Base-by-base conservation (phyloP, 2,329 filamentous ascomycete genomes). In the Teratosphaeria zuluensis region DNA sequence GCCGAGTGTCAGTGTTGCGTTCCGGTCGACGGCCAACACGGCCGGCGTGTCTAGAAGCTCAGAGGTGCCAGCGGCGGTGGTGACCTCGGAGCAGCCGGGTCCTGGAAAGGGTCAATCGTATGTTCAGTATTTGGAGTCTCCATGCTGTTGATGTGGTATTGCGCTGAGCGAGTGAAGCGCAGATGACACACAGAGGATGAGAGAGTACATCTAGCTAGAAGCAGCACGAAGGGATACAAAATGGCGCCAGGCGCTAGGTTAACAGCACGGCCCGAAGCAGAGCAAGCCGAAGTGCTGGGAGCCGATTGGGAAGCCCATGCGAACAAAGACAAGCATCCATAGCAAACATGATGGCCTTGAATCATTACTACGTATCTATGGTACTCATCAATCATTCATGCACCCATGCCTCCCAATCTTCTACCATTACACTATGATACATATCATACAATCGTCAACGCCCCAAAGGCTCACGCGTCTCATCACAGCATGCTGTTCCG, bases 1-100 rank as follows among this genome's bases (percentile, higher is more conserved):
- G 21, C 79, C 80, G 51, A 88, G 73, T 1, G 82, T 85, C 55
- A 88, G 73, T 30, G 80, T 83, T 11, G 81, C 82, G 11, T 82
- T 80, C 59, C 80, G 76, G 65, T 80, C 82, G 19, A 86, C 79
- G 54, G 65, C 69, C 56, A 72, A 62, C 28, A 69, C 65, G 31
- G 58, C 59, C 33, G 63, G 54, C 24, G 58, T 48, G 31, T 59
- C 56, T 16, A 57, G 55, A 3, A 16, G 19, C n/a, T 59, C 58
- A 51, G 58, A 54, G 46, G 59, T 59, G 54, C 56, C 51, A 28
- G 24, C 24, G 53, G 63, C 64, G 52, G 52, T 53, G 28, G 32
- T 53, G 42, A 48, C 42, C 42, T 48, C 42, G 58, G 64, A 61
- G 33, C 65, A 59, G 66, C 63, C 54, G 66, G 66, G 63, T 70